Conservation (phyloP, 148 eudicot species). For the Spergularia bocconei region DNA sequence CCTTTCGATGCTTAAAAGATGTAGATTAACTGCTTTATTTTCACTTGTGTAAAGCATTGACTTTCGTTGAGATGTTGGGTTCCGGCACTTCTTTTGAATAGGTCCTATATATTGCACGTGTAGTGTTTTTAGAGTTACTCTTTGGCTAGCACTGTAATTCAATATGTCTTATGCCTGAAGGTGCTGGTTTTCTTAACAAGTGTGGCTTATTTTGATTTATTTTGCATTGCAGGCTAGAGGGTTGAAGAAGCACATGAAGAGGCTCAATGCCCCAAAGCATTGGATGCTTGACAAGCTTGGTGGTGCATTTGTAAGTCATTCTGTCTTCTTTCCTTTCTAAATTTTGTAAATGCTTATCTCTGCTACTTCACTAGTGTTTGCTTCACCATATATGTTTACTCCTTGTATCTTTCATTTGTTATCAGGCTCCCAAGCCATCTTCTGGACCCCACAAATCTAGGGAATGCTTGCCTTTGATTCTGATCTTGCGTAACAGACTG, state of each 20-base stretch:
- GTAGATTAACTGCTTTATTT: too few relatives aligned
- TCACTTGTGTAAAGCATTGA: too few relatives aligned
- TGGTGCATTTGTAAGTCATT: constrained; percentile 40
- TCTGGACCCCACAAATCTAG: constrained; percentile 62
- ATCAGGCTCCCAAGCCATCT: constrained; percentile 58
- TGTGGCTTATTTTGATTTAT: background rate
- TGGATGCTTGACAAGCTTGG: constrained; percentile 65
- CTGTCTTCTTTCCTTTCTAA: background rate
- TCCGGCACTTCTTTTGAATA: too few relatives aligned
- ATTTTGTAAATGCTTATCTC: too few relatives aligned
- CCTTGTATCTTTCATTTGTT: background rate
- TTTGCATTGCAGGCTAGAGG: constrained; percentile 41
- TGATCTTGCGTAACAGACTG: constrained; percentile 45
- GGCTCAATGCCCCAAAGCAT: constrained; percentile 62
- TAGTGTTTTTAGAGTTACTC: too few relatives aligned
- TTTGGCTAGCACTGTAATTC: too few relatives aligned
- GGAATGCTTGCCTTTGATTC: constrained; percentile 54
- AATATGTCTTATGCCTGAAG: too few relatives aligned
- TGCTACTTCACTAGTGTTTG: background rate
- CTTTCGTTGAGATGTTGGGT: too few relatives aligned
- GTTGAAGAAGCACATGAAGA: constrained; percentile 61
- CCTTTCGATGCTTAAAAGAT: too few relatives aligned
- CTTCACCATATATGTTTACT: background rate
- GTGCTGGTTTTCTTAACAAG: too few relatives aligned
- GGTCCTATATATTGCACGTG: too few relatives aligned